Base-by-base conservation (phyloP, 805 yeast genomes). In the Ogataea corticis region DNA sequence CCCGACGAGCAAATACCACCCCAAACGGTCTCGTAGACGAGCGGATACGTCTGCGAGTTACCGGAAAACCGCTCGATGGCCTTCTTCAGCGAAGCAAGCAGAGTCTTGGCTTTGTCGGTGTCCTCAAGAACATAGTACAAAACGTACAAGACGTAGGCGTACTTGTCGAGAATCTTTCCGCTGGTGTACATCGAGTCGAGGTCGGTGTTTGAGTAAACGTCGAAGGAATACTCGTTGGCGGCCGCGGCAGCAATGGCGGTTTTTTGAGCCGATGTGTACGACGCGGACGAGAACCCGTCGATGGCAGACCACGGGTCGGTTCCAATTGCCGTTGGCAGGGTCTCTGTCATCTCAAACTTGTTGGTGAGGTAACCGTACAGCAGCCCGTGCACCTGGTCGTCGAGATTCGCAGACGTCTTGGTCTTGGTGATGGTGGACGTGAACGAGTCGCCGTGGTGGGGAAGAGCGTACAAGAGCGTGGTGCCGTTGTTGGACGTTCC, bases 131-230 rank as follows among this genome's bases (percentile, higher is more conserved):
- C 75, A 51, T 76, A 82, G 46, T 82, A 78, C 39, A 85, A 75
- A 9, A 83, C 87, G 50, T 84, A 84, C 16, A 88, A 71, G 31
- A 91, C 75, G 75, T 87, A 84, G 0, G 97, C 96, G 68, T 83
- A 91, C 68, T 90, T 91, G 55, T 89, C 96, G 49, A 89, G 70
- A 34, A 80, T 73, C 66, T 91, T 91, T n/a, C 97, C 98, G 11
- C 92, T 76, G 23, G 84, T 80, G 66, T 90, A 90, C 79, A 64
- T 75, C 19, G 74, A 74, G 48, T 73, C 76, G 31, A 73, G 56
- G 52, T 76, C 70, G 31, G 71, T 73, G 70, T 55, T 56, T 1
- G 68, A 71, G n/a, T 63, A 63, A 6, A 74, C 72, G 49, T 76
- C 79, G 30, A 64, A 71, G 25, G 60, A 57, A 28, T 63, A 60